phyloP scores from a whole-genome alignment of 2,329 filamentous ascomycete genomes.

The Diaporthe caulivora region DNA sequence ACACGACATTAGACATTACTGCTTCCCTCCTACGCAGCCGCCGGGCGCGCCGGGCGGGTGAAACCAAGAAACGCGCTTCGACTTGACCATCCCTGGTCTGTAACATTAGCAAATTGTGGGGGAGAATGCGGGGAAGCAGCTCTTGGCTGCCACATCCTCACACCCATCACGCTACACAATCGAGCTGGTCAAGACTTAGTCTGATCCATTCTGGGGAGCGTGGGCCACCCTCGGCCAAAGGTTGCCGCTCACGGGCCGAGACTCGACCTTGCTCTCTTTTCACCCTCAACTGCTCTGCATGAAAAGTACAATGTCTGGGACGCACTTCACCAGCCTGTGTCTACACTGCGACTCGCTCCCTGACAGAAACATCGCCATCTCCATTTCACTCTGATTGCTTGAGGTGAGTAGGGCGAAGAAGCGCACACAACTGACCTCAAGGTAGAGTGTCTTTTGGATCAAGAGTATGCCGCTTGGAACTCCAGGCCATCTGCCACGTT shows the following conservation, averaged over 20 bases:
- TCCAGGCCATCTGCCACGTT: neutral
- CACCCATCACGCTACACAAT: no score
- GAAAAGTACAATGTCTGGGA: no score
- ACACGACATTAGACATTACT: neutral
- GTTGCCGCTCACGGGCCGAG: constrained; percentile 6
- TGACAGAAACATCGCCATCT: neutral
- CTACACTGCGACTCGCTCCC: neutral
- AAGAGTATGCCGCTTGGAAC: neutral
- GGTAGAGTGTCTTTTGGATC: neutral
- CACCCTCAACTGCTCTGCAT: neutral
- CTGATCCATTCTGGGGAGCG: neutral
- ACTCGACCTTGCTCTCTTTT: neutral
- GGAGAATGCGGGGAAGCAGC: constrained; percentile 15
- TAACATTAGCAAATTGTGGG: constrained; percentile 15
- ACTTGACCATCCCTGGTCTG: constrained; percentile 8
- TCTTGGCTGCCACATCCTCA: neutral
- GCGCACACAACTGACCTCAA: no score
- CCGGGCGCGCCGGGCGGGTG: neutral
- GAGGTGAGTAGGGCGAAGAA: no score
- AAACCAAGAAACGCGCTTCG: constrained; percentile 23
- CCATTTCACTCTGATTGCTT: neutral
- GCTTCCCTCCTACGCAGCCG: neutral
- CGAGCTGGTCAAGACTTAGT: no score
- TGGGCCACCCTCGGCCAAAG: neutral
- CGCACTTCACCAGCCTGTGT: neutral